phyloP scores from a whole-genome alignment of 768 basidiomycete genomes.

The Termitomyces sp. region DNA sequence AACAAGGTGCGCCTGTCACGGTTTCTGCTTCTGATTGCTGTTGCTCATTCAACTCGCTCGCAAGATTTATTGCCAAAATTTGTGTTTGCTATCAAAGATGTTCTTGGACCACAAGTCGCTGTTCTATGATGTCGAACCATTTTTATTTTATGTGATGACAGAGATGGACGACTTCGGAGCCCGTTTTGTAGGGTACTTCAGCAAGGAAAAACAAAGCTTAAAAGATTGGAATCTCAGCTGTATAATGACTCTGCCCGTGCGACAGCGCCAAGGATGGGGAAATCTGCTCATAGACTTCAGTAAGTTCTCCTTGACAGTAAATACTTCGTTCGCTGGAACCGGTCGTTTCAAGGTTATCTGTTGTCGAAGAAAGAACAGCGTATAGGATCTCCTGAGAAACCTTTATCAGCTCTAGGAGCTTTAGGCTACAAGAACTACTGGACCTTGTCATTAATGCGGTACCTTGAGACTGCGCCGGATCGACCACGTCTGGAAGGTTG shows the following conservation, averaged over 20 bases:
- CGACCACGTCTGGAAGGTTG: conserved; percentile 72
- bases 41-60: conserved; percentile 10
- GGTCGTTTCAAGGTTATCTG: conserved; percentile 68
- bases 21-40: not conserved
- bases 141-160: conserved; percentile 97
- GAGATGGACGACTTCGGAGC: conserved; percentile 87
- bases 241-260: conserved; percentile 97
- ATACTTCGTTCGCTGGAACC: not conserved
- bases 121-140: conserved; percentile 99
- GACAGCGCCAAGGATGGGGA: conserved; percentile 96
- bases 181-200: conserved; percentile 96
- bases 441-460: conserved; percentile 84
- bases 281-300: conserved; percentile 98
- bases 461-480: conserved; percentile 52
- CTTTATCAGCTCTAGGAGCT: conserved; percentile 87
- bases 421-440: conserved; percentile 96
- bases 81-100: conserved; percentile 97
- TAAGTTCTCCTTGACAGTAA: conserved; percentile 37
- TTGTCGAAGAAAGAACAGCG: conserved; percentile 93
- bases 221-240: conserved; percentile 98
- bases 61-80: conserved; percentile 97
- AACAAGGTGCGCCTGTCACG: conserved; percentile 63
- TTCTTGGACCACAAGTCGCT: conserved; percentile 98
- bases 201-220: conserved; percentile 95
- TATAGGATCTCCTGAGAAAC: conserved; percentile 92